These are phyloP conservation scores for Scorias spongiosa DNA, from an alignment of 2,329 filamentous ascomycete genomes.

Conservation along the genomic window DNA sequence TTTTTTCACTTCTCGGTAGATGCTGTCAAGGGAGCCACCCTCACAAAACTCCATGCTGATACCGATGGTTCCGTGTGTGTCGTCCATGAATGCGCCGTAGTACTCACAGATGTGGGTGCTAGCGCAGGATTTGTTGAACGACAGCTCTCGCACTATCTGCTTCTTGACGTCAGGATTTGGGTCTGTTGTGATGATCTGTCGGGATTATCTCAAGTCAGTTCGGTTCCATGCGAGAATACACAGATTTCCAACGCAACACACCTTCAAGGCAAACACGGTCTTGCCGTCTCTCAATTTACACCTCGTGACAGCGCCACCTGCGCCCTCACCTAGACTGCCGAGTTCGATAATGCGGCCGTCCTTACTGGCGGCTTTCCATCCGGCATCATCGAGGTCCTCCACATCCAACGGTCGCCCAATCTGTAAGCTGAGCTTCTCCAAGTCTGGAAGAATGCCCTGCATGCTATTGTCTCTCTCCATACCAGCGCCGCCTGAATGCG, in stretches of 20 bases:
- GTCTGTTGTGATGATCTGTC: slow-evolving; percentile 89
- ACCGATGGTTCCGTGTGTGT: slow-evolving; percentile 88
- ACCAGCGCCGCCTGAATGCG: slow-evolving; percentile 36
- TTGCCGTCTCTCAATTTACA: slow-evolving; percentile 82
- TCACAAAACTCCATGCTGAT: slow-evolving; percentile 99
- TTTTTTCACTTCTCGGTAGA: slow-evolving; percentile 95
- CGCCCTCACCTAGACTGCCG: slow-evolving; percentile 83
- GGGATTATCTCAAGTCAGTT: too few relatives aligned
- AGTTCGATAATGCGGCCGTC: slow-evolving; percentile 79
- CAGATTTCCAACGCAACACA: slow-evolving; percentile 25
- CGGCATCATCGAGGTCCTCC: slow-evolving; percentile 86
- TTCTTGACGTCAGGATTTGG: slow-evolving; percentile 97
- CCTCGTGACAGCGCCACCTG: slow-evolving; percentile 85
- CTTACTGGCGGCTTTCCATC: slow-evolving; percentile 83
- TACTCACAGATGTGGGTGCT: slow-evolving; percentile 95
- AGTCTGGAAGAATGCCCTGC: slow-evolving; percentile 57
- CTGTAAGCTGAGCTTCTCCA: slow-evolving; percentile 69
- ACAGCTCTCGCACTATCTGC: slow-evolving; percentile 89
- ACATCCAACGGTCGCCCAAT: slow-evolving; percentile 76
- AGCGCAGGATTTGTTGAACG: slow-evolving; percentile 95
- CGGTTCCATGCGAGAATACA: too few relatives aligned
- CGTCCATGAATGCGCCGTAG: slow-evolving; percentile 92
- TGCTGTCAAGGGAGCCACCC: slow-evolving; percentile 86
- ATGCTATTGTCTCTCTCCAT: slow-evolving; percentile 77
- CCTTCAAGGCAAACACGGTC: slow-evolving; percentile 92